Evolutionary conservation across 495 filamentous ascomycete genomes (phyloP).

Genomic region (Hapsidospora chrysogenum): DNA sequence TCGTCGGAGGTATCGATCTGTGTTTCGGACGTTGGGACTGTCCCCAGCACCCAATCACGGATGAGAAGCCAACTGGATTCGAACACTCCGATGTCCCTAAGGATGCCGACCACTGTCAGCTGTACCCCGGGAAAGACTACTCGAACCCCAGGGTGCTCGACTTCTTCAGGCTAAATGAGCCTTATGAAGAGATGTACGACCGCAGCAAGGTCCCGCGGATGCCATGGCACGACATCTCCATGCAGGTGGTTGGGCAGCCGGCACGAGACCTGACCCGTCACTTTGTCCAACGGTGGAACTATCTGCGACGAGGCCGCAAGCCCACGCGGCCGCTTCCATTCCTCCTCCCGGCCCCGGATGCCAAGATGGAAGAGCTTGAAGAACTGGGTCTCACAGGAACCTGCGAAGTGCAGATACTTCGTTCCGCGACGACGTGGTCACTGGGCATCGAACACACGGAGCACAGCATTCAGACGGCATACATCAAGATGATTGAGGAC

Average conservation of each 20-base stretch:
- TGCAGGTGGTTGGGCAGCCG: slow-evolving; percentile 96
- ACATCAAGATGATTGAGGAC: slow-evolving; percentile 82
- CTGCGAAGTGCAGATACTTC: slow-evolving; percentile 89
- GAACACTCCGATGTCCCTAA: slow-evolving; percentile 60
- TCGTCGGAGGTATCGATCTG: slow-evolving; percentile 90
- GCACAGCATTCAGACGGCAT: slow-evolving; percentile 90
- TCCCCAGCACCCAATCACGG: slow-evolving; percentile 73
- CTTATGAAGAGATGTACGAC: slow-evolving; percentile 99
- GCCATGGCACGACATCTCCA: slow-evolving; percentile 98
- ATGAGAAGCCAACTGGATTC: slow-evolving; percentile 93
- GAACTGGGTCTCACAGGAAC: slow-evolving; percentile 77
- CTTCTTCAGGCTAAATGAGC: slow-evolving; percentile 85
- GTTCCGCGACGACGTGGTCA: slow-evolving; percentile 82
- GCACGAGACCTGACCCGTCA: slow-evolving; percentile 87
- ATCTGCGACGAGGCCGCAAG: slow-evolving; percentile 82
- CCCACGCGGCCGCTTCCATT: slow-evolving; percentile 90
- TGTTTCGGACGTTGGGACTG: slow-evolving; percentile 98
- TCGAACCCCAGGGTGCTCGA: slow-evolving; percentile 91
- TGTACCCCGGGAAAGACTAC: slow-evolving; percentile 98
- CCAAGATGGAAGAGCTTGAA: slow-evolving; percentile 68
- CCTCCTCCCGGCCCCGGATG: slow-evolving; percentile 84
- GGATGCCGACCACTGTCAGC: slow-evolving; percentile 85
- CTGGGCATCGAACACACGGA: slow-evolving; percentile 77
- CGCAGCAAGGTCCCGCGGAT: slow-evolving; percentile 73
- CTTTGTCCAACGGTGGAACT: slow-evolving; percentile 99